Percentiles rank a stretch among this genome's conserved stretches.
Evolutionary conservation across 2,329 filamentous ascomycete genomes (phyloP).

Genomic region (Stemphylium lycopersici): DNA sequence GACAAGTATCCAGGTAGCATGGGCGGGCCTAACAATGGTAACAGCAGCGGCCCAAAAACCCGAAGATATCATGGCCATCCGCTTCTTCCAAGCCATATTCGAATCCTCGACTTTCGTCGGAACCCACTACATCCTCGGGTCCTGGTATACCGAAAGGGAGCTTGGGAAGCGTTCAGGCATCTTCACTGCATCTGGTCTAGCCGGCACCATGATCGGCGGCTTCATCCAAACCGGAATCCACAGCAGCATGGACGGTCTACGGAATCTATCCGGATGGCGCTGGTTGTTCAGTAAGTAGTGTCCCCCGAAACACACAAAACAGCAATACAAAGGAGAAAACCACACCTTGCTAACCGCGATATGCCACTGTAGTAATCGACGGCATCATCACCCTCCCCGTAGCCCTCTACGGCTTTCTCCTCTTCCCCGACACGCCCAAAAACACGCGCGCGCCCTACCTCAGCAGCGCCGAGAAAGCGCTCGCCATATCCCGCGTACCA

Average conservation of each 20-base stretch:
- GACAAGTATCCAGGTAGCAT: conserved; percentile 48
- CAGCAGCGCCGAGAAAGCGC: conserved; percentile 47
- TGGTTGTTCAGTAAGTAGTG: conserved; percentile 43
- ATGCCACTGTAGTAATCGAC: too few relatives aligned
- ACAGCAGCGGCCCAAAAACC: conserved; percentile 61
- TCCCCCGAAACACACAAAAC: too few relatives aligned
- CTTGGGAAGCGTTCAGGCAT: conserved; percentile 67
- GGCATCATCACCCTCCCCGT: conserved; percentile 64
- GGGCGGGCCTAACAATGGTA: conserved; percentile 68
- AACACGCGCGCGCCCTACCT: conserved; percentile 54
- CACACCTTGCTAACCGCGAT: too few relatives aligned
- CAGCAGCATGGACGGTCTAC: conserved; percentile 53
- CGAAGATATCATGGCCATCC: conserved; percentile 64
- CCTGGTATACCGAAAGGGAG: conserved; percentile 67
- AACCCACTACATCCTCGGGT: conserved; percentile 66
- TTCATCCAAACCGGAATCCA: conserved; percentile 65
- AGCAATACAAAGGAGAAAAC: too few relatives aligned
- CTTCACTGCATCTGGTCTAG: conserved; percentile 65
- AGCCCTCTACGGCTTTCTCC: conserved; percentile 60
- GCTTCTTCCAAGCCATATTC: conserved; percentile 60
- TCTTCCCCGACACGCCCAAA: conserved; percentile 54
- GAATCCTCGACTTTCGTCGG: conserved; percentile 63
- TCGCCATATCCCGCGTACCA: conserved; percentile 55
- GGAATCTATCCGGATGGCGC: conserved; percentile 63
- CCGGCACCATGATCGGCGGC: conserved; percentile 67